Evolutionary conservation across 257 asterid genomes (phyloP), one percentile per base, ranked within the genome.

Genomic region (Nicotiana otophora): DNA sequence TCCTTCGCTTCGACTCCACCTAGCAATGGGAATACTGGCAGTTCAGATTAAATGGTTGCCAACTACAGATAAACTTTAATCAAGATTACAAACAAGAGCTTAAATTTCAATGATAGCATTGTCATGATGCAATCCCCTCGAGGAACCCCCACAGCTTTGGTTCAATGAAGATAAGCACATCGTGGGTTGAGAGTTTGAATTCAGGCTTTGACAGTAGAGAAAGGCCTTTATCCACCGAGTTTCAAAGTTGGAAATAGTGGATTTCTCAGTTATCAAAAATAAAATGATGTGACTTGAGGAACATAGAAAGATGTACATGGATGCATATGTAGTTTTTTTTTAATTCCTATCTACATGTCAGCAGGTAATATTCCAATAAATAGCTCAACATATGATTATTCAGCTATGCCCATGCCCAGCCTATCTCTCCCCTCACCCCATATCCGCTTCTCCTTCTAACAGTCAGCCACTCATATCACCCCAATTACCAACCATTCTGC

Each of bases 1-100:
- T 81, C 75, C 83, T 81, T 48, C 83, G 83, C 75, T 81, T 81
- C 10, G 65, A 48, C 66, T 81, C 78, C 83, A 65, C 83, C 83
- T 81, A 28, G 23, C 33, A 64, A 48, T 11, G 7, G 62, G 61
- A 74, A 74, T 23, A 48, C 15, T 74, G 15, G 62, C 62, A 74
- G 62, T 74, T 48, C 14, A 74, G 79, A 36, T 48, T 46, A 12
- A 48, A 74, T 48, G 39, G 15, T 70, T 20, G 58, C 12, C 79
- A 48, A 17, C 15, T 46, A 48, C 61, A 48, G 61, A 74, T 42
- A n/a, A 72, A 23, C 16, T 10, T 20, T 34, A 42, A n/a, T 46
- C 39, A 30, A 48, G 62, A 26, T 26, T 14, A 48, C 79, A 74
- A 74, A 23, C 31, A 16, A 48, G 78, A 72, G 79, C 58, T 70